A percentile compares a stretch with the other conserved stretches of the same genome.
Evolutionary conservation across 345 rosid species (phyloP).

Genomic region (Turnera subulata): DNA sequence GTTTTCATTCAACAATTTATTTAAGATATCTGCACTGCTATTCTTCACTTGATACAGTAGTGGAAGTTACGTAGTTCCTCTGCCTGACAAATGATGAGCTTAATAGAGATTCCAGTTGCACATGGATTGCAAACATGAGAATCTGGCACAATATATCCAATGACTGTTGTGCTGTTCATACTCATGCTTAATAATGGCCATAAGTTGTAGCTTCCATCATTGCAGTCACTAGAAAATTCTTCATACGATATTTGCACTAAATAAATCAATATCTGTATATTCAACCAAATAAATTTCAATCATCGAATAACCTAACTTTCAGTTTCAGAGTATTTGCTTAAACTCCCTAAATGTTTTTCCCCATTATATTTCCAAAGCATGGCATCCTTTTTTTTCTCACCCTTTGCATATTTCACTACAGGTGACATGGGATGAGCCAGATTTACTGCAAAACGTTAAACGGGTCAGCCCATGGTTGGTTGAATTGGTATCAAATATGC

Average conservation of each 20-base stretch:
- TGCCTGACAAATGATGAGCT: no score
- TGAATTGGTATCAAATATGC: slow-evolving; percentile 77
- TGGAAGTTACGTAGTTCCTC: no score
- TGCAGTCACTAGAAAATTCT: no score
- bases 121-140: neutral
- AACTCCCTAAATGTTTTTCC: no score
- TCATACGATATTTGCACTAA: no score
- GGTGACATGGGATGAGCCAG: slow-evolving; percentile 99
- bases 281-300: neutral
- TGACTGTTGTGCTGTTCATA: neutral
- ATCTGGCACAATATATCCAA: neutral
- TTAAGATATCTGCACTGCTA: no score
- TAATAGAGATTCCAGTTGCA: no score
- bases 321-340: neutral
- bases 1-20: no score
- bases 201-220: no score
- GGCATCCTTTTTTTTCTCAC: neutral
- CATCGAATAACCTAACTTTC: neutral
- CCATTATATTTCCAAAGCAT: neutral
- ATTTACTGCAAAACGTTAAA: slow-evolving; percentile 87
- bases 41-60: no score
- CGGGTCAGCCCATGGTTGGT: slow-evolving; percentile 94
- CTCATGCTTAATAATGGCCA: no score
- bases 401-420: slow-evolving; percentile 12
- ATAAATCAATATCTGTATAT: neutral